A percentile compares a stretch with the other conserved stretches of the same genome.
phyloP scores from a whole-genome alignment of 805 yeast genomes.

The Jamesozyma hellenica region DNA sequence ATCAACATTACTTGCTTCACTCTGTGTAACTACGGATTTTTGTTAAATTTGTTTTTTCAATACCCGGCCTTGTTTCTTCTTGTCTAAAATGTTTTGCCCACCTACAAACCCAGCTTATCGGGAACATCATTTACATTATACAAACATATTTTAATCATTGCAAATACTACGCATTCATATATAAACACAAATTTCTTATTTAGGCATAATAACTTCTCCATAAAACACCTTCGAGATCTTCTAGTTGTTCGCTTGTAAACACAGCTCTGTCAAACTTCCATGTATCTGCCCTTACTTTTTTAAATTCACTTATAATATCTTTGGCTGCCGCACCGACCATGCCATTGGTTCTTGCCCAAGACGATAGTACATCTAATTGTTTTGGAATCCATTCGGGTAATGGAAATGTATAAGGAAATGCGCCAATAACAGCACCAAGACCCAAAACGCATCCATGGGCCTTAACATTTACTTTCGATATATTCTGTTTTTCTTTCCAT shows the following conservation, averaged over 20 bases:
- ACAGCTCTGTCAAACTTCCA: constrained; percentile 83
- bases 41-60: no score
- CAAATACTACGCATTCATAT: not conserved
- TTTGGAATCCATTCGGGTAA: constrained; percentile 86
- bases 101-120: no score
- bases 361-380: constrained; percentile 58
- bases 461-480: constrained; percentile 33
- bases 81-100: no score
- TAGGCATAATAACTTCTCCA: constrained; percentile 87
- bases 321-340: constrained; percentile 77
- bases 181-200: not conserved
- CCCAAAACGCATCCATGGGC: constrained; percentile 86
- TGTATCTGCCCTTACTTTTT: constrained; percentile 86
- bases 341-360: constrained; percentile 66
- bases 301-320: constrained; percentile 68
- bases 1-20: no score
- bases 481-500: constrained; percentile 26
- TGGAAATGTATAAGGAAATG: constrained; percentile 85
- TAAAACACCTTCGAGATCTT: constrained; percentile 86
- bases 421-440: constrained; percentile 75
- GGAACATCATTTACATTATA: no score
- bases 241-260: constrained; percentile 70
- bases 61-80: no score
- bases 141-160: not conserved
- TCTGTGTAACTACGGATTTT: no score